Conservation (phyloP, 2,329 filamentous ascomycete genomes). For the Fonsecaea pugnacius region DNA sequence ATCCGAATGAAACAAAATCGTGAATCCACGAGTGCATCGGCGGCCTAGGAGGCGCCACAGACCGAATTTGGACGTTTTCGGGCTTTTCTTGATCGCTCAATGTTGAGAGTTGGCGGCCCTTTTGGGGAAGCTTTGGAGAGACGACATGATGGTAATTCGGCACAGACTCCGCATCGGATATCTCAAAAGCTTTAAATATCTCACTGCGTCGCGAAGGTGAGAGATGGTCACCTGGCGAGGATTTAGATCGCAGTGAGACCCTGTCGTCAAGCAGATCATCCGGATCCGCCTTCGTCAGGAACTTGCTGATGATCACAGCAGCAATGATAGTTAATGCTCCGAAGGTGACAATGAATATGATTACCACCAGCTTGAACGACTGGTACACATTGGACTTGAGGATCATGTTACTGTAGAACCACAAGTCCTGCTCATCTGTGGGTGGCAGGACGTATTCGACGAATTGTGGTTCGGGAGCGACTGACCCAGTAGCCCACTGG, state of each 20-base stretch:
- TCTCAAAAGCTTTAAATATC: neutral
- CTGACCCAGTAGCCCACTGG: constrained; percentile 29
- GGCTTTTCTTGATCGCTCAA: neutral
- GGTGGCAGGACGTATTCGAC: constrained; percentile 16
- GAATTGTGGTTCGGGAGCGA: constrained; percentile 23
- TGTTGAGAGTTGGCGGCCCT: neutral
- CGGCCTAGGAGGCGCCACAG: neutral
- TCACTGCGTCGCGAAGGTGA: neutral
- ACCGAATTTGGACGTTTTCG: neutral
- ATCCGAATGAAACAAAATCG: neutral
- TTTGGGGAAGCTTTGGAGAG: neutral
- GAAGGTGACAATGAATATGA: constrained; percentile 29
- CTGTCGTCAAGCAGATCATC: constrained; percentile 24
- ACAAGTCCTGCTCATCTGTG: constrained; percentile 21
- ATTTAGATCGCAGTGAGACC: neutral
- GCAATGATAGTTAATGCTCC: constrained; percentile 23
- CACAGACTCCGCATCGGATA: neutral
- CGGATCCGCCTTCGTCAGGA: neutral
- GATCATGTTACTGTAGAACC: constrained; percentile 32
- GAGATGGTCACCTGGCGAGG: neutral
- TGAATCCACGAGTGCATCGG: neutral
- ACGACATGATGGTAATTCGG: neutral
- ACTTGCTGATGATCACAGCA: constrained; percentile 9
- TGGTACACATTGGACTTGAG: constrained; percentile 26
- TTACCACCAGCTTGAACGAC: constrained; percentile 31